Evolutionary conservation across 805 yeast genomes (phyloP), one percentile per base, ranked within the genome.

Genomic region (Wilhelminamyces savonicus): DNA sequence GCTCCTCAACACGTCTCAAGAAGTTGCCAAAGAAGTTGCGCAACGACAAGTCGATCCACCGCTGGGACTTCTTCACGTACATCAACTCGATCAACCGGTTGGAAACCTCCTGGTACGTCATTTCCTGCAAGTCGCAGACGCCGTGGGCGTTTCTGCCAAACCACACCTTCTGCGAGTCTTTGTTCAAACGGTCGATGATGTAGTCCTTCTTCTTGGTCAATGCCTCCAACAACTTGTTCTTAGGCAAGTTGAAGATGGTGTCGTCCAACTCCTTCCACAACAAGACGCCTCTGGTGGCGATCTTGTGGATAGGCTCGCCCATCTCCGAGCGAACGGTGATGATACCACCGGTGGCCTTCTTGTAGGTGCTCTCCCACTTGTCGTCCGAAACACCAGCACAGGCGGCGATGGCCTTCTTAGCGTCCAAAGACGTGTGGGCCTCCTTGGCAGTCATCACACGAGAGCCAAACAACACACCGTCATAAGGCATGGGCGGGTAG

Each of bases 251-350:
- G 72, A 92, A 90, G 46, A 92, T 76, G 27, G 95, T 85, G 45
- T 85, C 90, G 62, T 92, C 99, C 66, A 92, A 70, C 66, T 92
- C 97, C 58, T 86, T 84, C 98, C 99, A 92, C 57, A 92, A 78
- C 62, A 84, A 56, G 37, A 92, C 97, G 71, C 96, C 97, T 59
- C 98, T 81, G 35, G 99, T 92, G 18, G 98, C 97, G 45, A 92
- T 75, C 70, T 92, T 92, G 66, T 92, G 99, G 54, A 92, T 92
- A 52, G 98, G 98, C 69, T 92, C 98, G 56, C 99, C 98, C 98
- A 92, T 92, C 70, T 92, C 99, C 12, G 97, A 90, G 56, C 84
- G 74, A 39, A 92, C 98, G 32, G 98, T 90, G 46, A 92, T 69
- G 43, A 92, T 77, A 62, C 98, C 99, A 68, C 98, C 98, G 37